A percentile compares a stretch with the other conserved stretches of the same genome.
These are phyloP conservation scores for Globisporangium paddicum DNA, from an alignment of 352 stramenopile genomes.

Conservation along the genomic window DNA sequence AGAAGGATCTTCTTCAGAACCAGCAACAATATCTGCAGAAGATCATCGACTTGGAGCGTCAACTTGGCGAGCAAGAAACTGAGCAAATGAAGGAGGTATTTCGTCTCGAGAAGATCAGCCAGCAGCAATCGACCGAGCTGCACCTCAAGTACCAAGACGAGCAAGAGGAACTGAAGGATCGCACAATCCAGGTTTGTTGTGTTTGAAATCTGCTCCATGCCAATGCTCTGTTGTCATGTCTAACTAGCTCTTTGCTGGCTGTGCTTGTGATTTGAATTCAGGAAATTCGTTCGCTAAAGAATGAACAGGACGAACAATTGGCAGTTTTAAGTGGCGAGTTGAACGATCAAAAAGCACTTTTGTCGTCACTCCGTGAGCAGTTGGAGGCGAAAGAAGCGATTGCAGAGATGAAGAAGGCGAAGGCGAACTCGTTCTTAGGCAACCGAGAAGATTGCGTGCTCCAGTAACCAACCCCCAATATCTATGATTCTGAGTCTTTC, in stretches of 20 bases:
- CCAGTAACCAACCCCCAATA: slow-evolving; percentile 19
- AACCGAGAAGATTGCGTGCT: slow-evolving; percentile 51
- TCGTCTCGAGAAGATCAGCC: slow-evolving; percentile 48
- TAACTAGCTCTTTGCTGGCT: not conserved
- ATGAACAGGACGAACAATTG: slow-evolving; percentile 54
- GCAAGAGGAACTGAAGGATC: slow-evolving; percentile 56
- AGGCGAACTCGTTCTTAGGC: slow-evolving; percentile 32
- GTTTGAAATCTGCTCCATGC: not conserved
- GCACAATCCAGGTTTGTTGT: slow-evolving; percentile 39
- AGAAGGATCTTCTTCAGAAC: slow-evolving; percentile 53
- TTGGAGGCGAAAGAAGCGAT: slow-evolving; percentile 46
- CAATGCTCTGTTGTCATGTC: not conserved
- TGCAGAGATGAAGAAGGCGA: slow-evolving; percentile 29
- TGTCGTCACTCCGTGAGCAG: slow-evolving; percentile 47
- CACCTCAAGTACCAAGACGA: slow-evolving; percentile 44
- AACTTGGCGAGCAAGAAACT: slow-evolving; percentile 59
- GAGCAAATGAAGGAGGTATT: slow-evolving; percentile 65
- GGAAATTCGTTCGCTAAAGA: slow-evolving; percentile 57
- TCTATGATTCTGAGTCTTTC: not conserved
- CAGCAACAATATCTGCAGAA: slow-evolving; percentile 62
- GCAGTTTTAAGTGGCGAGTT: slow-evolving; percentile 39
- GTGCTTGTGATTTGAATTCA: slow-evolving; percentile 9
- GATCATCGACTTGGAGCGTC: slow-evolving; percentile 55
- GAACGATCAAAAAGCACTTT: slow-evolving; percentile 40
- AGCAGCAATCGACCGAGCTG: slow-evolving; percentile 37